Evolutionary conservation across 2,329 filamentous ascomycete species (phyloP), one percentile per base, ranked within the genome.

Genomic region (Colletotrichum lentis): DNA sequence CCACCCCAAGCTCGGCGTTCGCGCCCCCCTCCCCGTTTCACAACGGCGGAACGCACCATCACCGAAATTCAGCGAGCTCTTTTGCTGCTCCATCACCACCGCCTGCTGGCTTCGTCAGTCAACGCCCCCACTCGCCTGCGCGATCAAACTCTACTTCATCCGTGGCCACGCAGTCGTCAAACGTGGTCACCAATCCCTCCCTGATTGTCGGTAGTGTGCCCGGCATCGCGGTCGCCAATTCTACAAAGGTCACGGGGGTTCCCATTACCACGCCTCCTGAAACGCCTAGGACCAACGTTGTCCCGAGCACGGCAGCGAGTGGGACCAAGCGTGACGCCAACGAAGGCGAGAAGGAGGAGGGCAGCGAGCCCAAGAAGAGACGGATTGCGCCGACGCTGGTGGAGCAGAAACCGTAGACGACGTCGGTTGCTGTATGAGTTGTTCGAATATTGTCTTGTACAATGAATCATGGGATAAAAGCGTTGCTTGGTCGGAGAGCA

Each of bases 211-310:
- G 93, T 16, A 92, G 85, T 62, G 85, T 97, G 18, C 93, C 94
- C 0, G 85, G 90, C 60, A 88, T 97, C 31, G 89, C 92, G 14
- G 92, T 92, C 6, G 83, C 91, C 11, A 91, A 90, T 71, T 92
- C 91, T 1, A 85, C 84, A 50, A 88, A 88, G 73, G 81, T 87
- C 3, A 82, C 83, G 0, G 84, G 85, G 0, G 81, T 96, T 50
- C 92, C 94, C 0, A 88, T 97, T 73, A 93, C 92, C 44, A 97
- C 95, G 8, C 95, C 96, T 2, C 96, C 95, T 0, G 91, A 97
- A 77, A 98, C 95, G 3, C 95, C 95, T 6, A 85, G 88, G 58
- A 52, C 66, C 16, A 88, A 86, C 73, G 84, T 85, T 47, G 78
- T 76, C 52, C 71, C 74, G 1, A 72, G 73, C 27, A 73, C 74